Evolutionary conservation across 495 filamentous ascomycete genomes (phyloP), one percentile per base, ranked within the genome.

Genomic region (Platismatia glauca): DNA sequence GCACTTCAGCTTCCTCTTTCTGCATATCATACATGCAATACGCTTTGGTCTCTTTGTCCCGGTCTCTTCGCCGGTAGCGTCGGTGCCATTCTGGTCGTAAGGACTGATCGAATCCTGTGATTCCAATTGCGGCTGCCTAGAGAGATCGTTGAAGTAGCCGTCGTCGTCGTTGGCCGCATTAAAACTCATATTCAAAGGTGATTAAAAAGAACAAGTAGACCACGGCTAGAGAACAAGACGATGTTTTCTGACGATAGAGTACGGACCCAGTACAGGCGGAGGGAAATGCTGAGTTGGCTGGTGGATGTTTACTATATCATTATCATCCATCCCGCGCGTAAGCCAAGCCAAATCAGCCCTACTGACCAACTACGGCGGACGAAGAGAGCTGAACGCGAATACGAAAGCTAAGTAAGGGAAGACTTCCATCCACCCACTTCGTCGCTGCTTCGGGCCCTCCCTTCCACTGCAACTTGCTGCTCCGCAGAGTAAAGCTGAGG

Each of bases 1-100:
- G 67, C 86, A 89, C 74, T 89, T 88, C 57, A 98, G 77, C 71
- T 98, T 98, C 69, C 94, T 83, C 72, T 92, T 94, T 68, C 94
- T 82, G 70, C 94, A 99, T 53, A 99, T 85, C 60, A 96, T 88
- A 73, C 94, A 99, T n/a, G 94, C 94, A 66, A 97, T 90, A 68
- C 94, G 83, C 78, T 97, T 97, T 29, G 87, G 85, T 68, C 91
- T 91, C 34, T 91, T 89, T 22, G 89, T 78, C 60, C 79, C 83
- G 48, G 74, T 78, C 69, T 86, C 84, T 56, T 77, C 75, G 0
- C 50, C 50, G 29, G 6, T 53, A 43, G 70, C 70, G 20, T 71
- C 65, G 34, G 75, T 69, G 44, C 53, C 57, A 33, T 68, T 67
- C 61, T 70, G 66, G n/a, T 68, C 70, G 22, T 66, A 55, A 22